These are phyloP conservation scores for Xylariaceae sp. DNA, from an alignment of 2,329 filamentous ascomycete species.

Conservation along the genomic window DNA sequence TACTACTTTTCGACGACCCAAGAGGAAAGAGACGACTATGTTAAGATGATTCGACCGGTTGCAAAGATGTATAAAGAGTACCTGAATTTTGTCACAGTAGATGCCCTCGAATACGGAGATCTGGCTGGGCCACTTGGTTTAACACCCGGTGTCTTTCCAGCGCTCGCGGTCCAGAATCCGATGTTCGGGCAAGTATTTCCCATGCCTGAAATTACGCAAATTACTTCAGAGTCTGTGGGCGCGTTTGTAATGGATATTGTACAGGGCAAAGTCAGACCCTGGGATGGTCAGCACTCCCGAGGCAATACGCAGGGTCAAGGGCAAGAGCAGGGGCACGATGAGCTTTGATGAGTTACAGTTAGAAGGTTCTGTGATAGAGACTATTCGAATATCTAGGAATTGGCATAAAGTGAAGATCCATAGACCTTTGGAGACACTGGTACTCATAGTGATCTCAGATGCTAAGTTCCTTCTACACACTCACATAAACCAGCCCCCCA, in stretches of 20 bases:
- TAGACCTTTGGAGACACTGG: too few relatives aligned
- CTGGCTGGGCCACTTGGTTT: slow-evolving; percentile 40
- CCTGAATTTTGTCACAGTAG: slow-evolving; percentile 45
- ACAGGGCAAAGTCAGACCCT: slow-evolving; percentile 38
- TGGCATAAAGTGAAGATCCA: too few relatives aligned
- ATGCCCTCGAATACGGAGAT: slow-evolving; percentile 42
- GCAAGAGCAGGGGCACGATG: slow-evolving; percentile 17
- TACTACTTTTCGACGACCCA: slow-evolving; percentile 34
- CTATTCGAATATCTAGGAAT: too few relatives aligned
- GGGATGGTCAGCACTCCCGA: slow-evolving; percentile 28
- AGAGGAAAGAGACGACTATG: slow-evolving; percentile 33
- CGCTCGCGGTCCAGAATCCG: slow-evolving; percentile 42
- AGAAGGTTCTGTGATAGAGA: too few relatives aligned
- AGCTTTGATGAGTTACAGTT: slow-evolving; percentile 11
- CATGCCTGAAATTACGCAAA: slow-evolving; percentile 24
- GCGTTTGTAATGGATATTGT: slow-evolving; percentile 43
- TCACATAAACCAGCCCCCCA: too few relatives aligned
- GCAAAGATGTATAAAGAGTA: slow-evolving; percentile 45
- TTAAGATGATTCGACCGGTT: slow-evolving; percentile 34
- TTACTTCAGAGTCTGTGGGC: slow-evolving; percentile 36
- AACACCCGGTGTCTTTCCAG: slow-evolving; percentile 23
- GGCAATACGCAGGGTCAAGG: background rate
- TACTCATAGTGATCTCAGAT: too few relatives aligned
- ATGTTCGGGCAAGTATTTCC: slow-evolving; percentile 43
- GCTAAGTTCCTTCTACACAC: too few relatives aligned